Evolutionary conservation across 2,329 filamentous ascomycete species (phyloP), one percentile per base, ranked within the genome.

Genomic region (Myotisia sp.): DNA sequence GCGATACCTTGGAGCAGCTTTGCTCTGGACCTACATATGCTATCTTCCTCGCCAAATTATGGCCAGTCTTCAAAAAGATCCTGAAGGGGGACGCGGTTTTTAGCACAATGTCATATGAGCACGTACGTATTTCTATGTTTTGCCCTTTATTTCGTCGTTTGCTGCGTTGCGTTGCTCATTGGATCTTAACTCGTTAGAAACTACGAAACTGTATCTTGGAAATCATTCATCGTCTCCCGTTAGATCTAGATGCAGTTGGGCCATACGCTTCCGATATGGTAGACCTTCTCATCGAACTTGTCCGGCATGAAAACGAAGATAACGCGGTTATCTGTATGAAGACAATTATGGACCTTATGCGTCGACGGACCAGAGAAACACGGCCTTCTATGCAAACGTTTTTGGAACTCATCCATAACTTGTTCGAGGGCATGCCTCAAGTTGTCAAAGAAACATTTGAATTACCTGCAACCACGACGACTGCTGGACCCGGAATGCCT

Each of bases 251-350:
- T 35, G 85, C 94, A 48, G 75, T 94, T 59, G 86, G 95, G 54
- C 80, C 78, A 1, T 92, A 87, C 56, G 86, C 87, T 24, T 71
- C 76, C 44, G 83, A 92, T 52, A 77, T 92, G 40, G 83, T 94
- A 39, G 86, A 94, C 52, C 69, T 92, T 44, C 69, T 95, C 42
- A 87, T 95, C 76, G 71, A 74, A 36, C 64, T 98, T 38, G 85
- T 95, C 39, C 76, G 79, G 46, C 79, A 75, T 26, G 90, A 99
- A 58, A 98, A 98, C 49, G 90, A 99, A 60, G 90, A 99, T 43
- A 99, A 98, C 67, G 90, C 87, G 2, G 84, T 92, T n/a, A 64
- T 98, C 42, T 94, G 87, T 54, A 84, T 99, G 62, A 98, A 98
- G 66, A 92, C 87, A 9, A 84, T 92, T 33, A 94, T 93, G 65